A percentile compares a stretch with the other conserved stretches of the same genome.
Evolutionary conservation across 1,139 yeast species (phyloP).

Genomic region (Blastobotrys persicus): DNA sequence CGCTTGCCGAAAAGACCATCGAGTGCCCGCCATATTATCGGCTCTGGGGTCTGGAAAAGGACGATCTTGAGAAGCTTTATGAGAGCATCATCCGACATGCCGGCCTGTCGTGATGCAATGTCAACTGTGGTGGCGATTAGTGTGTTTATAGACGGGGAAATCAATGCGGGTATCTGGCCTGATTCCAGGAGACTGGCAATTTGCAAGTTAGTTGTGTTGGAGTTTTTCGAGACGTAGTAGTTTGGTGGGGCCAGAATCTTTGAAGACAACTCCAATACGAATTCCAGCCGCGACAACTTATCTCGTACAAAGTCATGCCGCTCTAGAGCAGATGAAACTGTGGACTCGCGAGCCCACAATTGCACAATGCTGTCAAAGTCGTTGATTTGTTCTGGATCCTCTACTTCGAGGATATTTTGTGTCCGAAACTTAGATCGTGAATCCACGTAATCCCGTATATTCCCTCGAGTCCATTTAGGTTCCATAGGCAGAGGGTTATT

Average conservation of each 20-base stretch:
- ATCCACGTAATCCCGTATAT: conserved; percentile 26
- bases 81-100: conserved; percentile 9
- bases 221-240: conserved; percentile 21
- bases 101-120: conserved; percentile 10
- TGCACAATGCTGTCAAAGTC: conserved; percentile 21
- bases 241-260: conserved; percentile 23
- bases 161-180: conserved; percentile 24
- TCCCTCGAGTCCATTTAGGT: conserved; percentile 32
- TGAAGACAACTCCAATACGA: conserved; percentile 23
- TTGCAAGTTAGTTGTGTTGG: conserved; percentile 14
- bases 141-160: conserved; percentile 23
- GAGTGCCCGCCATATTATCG: conserved; percentile 23
- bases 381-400: conserved; percentile 22
- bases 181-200: conserved; percentile 20
- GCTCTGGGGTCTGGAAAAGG: conserved; percentile 25
- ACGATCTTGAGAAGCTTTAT: conserved; percentile 18
- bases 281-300: conserved; percentile 15
- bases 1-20: conserved; percentile 24
- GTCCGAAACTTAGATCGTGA: conserved; percentile 25
- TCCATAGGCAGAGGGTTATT: conserved; percentile 27
- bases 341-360: conserved; percentile 23
- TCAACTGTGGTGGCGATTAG: conserved; percentile 19
- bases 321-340: conserved; percentile 17
- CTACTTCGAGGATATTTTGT: conserved; percentile 20
- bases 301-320: conserved; percentile 20